These are phyloP conservation scores for Crataegus laevigata DNA, from an alignment of 306 rosid species.

Conservation along the genomic window DNA sequence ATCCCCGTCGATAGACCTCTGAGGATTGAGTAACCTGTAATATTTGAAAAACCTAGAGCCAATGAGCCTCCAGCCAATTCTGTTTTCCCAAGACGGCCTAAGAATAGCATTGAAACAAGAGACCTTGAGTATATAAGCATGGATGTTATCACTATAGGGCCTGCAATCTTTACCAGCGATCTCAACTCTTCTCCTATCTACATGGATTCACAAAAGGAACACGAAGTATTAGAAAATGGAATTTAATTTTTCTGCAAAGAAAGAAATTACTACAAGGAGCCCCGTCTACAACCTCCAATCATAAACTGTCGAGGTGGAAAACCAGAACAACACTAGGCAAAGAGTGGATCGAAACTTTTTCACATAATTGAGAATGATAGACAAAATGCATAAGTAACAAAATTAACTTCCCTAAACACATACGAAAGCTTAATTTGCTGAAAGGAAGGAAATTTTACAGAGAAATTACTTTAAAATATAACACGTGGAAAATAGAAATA, in stretches of 20 bases:
- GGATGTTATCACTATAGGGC: constrained; percentile 61
- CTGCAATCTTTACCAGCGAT: constrained; percentile 43
- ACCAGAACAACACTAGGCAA: neutral
- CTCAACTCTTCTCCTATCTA: constrained; percentile 66
- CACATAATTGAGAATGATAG: neutral
- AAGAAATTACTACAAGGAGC: neutral
- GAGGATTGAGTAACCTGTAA: constrained; percentile 67
- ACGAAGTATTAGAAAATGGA: neutral
- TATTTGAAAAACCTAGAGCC: constrained; percentile 75
- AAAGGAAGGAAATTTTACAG: too few relatives aligned
- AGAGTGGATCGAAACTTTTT: neutral
- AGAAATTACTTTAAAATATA: neutral
- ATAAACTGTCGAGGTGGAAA: neutral
- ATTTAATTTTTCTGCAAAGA: neutral
- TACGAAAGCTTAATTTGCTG: neutral
- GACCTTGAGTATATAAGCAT: constrained; percentile 63
- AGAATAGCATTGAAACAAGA: constrained; percentile 64
- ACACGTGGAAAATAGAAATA: neutral
- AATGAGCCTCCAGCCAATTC: constrained; percentile 88
- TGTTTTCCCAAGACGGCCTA: constrained; percentile 69
- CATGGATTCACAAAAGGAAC: constrained; percentile 21
- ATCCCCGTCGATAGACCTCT: constrained; percentile 70
- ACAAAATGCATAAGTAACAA: neutral
- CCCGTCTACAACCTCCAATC: neutral
- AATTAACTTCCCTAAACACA: neutral